These are phyloP conservation scores for Leishmania mexicana DNA, from an alignment of 208 protist species.

Conservation along the genomic window DNA sequence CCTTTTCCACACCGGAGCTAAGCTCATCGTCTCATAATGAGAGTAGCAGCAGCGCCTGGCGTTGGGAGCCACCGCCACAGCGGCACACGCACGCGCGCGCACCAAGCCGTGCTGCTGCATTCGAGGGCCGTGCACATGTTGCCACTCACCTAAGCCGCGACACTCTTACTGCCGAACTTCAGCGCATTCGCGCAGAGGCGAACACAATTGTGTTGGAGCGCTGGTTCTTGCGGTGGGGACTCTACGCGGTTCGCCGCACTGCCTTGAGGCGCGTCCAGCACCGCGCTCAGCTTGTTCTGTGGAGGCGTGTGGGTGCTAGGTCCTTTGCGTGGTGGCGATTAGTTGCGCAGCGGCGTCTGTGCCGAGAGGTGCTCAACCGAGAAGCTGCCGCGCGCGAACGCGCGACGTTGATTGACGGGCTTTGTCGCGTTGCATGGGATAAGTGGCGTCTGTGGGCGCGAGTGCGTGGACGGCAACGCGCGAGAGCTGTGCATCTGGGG, in stretches of 20 bases:
- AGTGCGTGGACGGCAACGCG: background rate
- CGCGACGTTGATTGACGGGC: constrained; percentile 5
- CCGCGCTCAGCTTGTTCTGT: constrained; percentile 4
- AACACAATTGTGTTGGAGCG: constrained; percentile 14
- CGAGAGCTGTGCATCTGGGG: constrained; percentile 7
- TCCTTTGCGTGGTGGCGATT: constrained; percentile 35
- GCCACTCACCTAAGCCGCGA: background rate
- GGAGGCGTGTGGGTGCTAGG: constrained; percentile 18
- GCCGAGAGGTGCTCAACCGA: constrained; percentile 18
- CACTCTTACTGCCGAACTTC: constrained; percentile 18
- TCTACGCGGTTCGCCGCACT: constrained; percentile 20
- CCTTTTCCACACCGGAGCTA: background rate
- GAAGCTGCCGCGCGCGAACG: constrained; percentile 17
- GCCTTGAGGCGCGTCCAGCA: constrained; percentile 19
- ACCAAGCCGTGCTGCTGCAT: background rate
- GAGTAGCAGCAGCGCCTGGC: background rate
- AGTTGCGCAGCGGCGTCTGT: constrained; percentile 30
- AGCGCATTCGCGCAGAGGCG: constrained; percentile 15
- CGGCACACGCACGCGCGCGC: background rate
- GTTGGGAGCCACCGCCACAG: background rate
- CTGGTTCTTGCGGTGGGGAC: constrained; percentile 18
- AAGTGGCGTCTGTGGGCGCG: constrained; percentile 20
- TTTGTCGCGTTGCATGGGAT: constrained; percentile 17
- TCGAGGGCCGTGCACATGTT: background rate
- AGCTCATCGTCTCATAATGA: background rate